These are phyloP conservation scores for Xylaria sp. DNA, from an alignment of 2,329 filamentous ascomycete species.

Conservation along the genomic window DNA sequence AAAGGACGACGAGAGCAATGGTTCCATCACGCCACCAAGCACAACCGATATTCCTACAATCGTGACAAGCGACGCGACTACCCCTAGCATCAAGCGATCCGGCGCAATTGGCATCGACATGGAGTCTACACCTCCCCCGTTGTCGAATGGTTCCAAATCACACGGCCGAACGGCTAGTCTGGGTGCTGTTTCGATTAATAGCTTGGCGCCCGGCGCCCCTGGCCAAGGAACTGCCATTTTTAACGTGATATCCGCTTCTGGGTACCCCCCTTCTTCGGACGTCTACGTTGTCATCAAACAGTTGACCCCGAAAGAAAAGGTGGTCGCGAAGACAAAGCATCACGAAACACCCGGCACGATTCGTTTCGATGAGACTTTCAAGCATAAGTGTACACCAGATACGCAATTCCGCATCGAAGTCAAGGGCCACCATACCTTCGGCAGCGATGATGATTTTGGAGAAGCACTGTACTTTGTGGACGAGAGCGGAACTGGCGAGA, in stretches of 20 bases:
- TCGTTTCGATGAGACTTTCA: slow-evolving; percentile 80
- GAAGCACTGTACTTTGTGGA: slow-evolving; percentile 92
- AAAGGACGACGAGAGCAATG: slow-evolving; percentile 65
- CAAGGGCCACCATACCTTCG: slow-evolving; percentile 84
- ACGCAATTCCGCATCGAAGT: slow-evolving; percentile 85
- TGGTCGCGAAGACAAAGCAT: slow-evolving; percentile 90
- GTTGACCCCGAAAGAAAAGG: slow-evolving; percentile 71
- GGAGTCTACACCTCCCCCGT: slow-evolving; percentile 34
- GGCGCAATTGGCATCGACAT: slow-evolving; percentile 45
- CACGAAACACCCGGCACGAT: slow-evolving; percentile 75
- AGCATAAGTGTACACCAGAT: slow-evolving; percentile 77
- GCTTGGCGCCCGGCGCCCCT: slow-evolving; percentile 62
- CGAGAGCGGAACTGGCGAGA: slow-evolving; percentile 74
- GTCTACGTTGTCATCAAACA: slow-evolving; percentile 78
- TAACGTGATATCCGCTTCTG: slow-evolving; percentile 77
- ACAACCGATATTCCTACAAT: slow-evolving; percentile 50
- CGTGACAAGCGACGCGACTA: slow-evolving; percentile 50
- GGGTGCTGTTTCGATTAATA: slow-evolving; percentile 70
- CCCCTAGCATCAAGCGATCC: slow-evolving; percentile 49
- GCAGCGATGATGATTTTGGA: slow-evolving; percentile 81
- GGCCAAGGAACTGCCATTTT: slow-evolving; percentile 80
- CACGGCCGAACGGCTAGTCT: slow-evolving; percentile 63
- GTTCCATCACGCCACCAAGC: slow-evolving; percentile 48
- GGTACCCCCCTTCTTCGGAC: slow-evolving; percentile 77
- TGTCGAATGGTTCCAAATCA: slow-evolving; percentile 42